Base-by-base conservation (phyloP, 2,329 filamentous ascomycete genomes). In the Metarhizium robertsii region DNA sequence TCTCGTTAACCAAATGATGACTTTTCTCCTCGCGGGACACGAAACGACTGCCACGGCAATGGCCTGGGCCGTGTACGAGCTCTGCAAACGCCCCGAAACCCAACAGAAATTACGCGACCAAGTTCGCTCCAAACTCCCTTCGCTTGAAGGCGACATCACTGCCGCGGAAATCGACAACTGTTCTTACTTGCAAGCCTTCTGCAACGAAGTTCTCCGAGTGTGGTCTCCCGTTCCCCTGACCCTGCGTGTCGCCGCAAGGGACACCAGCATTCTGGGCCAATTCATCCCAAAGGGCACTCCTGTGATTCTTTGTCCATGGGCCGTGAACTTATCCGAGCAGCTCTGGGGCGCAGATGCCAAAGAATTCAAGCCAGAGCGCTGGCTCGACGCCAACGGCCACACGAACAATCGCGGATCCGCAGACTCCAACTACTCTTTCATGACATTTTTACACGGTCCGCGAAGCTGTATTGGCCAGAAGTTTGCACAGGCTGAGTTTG, bases 1-100 rank as follows among this genome's bases (percentile, higher is more conserved):
- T 57, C 80, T 95, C 16, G 81, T 90, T 34, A 87, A 94, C 67
- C 90, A 95, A 70, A 80, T 92, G 66, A 94, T 95, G 88, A 94
- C 89, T 0, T 94, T 95, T 73, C 80, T 95, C 6, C 87, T 86
- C 1, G 90, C 90, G 0, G 86, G 85, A 20, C 89, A 92, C 67
- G 88, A 92, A 71, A 92, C 88, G 0, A 92, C 88, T 0, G 83
- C 88, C 1, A 79, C 84, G 1, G 79, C 88, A 18, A 76, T 94
- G 66, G 86, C 84, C 18, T 92, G 88, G 87, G 80, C 85, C 3
- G 70, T 85, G 6, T 88, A 90, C 65, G 73, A 85, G 48, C 79
- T 94, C 16, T 81, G 81, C 61, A 76, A 77, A n/a, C 70, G 90
- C 61, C 84, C 82, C 0, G 76, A 83, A 0, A 74, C 88, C 2